Base-by-base conservation (phyloP, 257 asterid genomes). In the Thymus quinquecostatus region DNA sequence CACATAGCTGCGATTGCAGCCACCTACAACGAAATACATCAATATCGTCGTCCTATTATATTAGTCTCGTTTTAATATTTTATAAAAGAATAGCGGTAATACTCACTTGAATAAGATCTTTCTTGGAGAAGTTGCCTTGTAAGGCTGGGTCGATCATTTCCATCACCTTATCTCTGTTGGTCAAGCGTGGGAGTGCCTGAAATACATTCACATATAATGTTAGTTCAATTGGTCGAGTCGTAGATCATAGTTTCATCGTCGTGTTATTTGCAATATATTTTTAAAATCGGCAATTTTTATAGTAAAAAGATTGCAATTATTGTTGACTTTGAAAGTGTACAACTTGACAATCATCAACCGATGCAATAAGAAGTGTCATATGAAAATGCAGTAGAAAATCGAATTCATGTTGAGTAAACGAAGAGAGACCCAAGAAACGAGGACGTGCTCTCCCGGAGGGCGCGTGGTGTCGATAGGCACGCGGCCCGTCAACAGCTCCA, bases 1-100 rank as follows among this genome's bases (percentile, higher is more conserved):
- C 97, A 91, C 97, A 91, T 85, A 21, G 94, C 96, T 2, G 96
- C 94, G 1, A 91, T 91, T 49, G 96, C 97, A 32, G 97, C 95
- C 78, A 89, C 82, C 97, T 91, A 79, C 55, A 70, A 44, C 3
- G 9, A 57, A 10, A 1, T 10, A 44, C 49, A 28, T 56, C 40
- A 9, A 56, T 10, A 44, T 7, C 6, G 21, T 21, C 21, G 21
- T 21, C 21, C 21, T 21, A 21, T 21, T 21, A 21, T 21, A 21
- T 21, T 21, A 21, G 21, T 21, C 21, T 21, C 21, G 21, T 21
- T 21, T 21, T 21, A 21, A 21, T 21, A 21, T 21, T 21, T 21
- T 21, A 21, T 21, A 21, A 21, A 21, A 21, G 21, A 21, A 21
- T 21, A 21, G 21, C 21, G 21, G 21, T 21, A 21, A 21, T 21